A percentile compares a stretch with the other conserved stretches of the same genome.
These are phyloP conservation scores for Hypoxylon sp. DNA, from an alignment of 2,329 filamentous ascomycete genomes.

Conservation along the genomic window DNA sequence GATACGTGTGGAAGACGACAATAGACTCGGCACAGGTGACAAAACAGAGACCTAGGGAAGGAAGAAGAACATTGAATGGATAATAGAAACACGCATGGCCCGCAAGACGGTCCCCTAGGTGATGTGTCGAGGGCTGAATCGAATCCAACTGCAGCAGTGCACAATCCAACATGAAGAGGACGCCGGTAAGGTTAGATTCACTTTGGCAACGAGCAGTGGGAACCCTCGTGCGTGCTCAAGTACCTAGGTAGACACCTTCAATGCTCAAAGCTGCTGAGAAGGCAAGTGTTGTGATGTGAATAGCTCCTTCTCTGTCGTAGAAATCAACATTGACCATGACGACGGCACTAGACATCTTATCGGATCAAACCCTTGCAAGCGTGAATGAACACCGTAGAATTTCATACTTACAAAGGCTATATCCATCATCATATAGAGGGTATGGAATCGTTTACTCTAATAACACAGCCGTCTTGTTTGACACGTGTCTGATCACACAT, in stretches of 20 bases:
- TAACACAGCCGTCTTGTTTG: conserved; percentile 35
- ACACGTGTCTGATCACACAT: conserved; percentile 34
- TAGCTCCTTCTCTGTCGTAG: conserved; percentile 9
- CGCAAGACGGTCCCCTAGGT: neutral
- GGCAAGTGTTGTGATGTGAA: conserved; percentile 3
- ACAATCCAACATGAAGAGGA: neutral
- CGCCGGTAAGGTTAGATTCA: neutral
- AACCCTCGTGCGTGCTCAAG: neutral
- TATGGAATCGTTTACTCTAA: conserved; percentile 26
- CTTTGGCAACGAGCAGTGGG: neutral
- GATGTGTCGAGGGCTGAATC: neutral
- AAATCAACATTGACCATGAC: conserved; percentile 22
- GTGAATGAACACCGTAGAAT: conserved; percentile 10
- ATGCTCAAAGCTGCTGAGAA: too few species aligned
- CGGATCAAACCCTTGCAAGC: conserved; percentile 6
- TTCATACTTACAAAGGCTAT: conserved; percentile 29
- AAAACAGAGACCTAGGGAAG: neutral
- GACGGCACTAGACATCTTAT: conserved; percentile 14
- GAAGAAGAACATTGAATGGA: neutral
- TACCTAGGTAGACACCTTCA: too few species aligned
- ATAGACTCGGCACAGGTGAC: neutral
- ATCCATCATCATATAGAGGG: conserved; percentile 21
- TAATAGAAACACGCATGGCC: neutral
- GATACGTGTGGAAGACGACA: neutral
- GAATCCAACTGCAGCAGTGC: neutral